Percentiles rank a stretch among this genome's conserved stretches.
These are phyloP conservation scores for Populus simonii DNA, from an alignment of 345 rosid genomes.

Conservation along the genomic window DNA sequence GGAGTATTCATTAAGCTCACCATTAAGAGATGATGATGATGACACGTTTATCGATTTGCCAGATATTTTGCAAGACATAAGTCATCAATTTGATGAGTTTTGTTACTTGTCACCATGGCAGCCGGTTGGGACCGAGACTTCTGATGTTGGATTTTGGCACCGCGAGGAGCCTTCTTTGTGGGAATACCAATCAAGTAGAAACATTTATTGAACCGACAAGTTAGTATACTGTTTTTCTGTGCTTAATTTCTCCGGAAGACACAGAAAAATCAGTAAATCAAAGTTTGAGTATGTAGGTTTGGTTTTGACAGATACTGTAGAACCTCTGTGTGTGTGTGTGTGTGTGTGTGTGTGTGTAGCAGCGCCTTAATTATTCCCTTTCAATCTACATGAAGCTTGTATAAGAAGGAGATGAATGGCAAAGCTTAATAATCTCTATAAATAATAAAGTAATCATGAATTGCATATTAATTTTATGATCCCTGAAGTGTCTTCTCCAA, in stretches of 20 bases:
- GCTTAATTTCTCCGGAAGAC: not conserved
- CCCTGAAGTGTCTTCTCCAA: not conserved
- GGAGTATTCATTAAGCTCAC: slow-evolving; percentile 23
- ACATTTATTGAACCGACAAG: not conserved
- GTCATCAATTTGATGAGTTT: slow-evolving; percentile 39
- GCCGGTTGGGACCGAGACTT: slow-evolving; percentile 15
- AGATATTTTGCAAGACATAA: slow-evolving; percentile 47
- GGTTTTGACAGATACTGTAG: not conserved
- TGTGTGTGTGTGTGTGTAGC: not conserved
- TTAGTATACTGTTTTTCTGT: not conserved
- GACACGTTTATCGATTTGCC: slow-evolving; percentile 72
- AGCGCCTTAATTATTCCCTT: not conserved
- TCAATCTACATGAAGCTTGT: not conserved
- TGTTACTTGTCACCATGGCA: slow-evolving; percentile 47
- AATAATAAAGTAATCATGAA: not conserved
- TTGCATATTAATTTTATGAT: no score
- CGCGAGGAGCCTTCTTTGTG: slow-evolving; percentile 37
- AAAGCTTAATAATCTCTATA: not conserved
- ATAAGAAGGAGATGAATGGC: not conserved
- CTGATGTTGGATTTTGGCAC: slow-evolving; percentile 21
- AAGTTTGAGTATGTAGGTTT: not conserved
- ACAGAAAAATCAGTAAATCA: not conserved
- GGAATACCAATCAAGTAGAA: not conserved
- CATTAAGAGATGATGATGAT: slow-evolving; percentile 26
- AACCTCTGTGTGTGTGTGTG: not conserved